Conservation (phyloP, 805 yeast genomes). For the Ogataea trehalophila region DNA sequence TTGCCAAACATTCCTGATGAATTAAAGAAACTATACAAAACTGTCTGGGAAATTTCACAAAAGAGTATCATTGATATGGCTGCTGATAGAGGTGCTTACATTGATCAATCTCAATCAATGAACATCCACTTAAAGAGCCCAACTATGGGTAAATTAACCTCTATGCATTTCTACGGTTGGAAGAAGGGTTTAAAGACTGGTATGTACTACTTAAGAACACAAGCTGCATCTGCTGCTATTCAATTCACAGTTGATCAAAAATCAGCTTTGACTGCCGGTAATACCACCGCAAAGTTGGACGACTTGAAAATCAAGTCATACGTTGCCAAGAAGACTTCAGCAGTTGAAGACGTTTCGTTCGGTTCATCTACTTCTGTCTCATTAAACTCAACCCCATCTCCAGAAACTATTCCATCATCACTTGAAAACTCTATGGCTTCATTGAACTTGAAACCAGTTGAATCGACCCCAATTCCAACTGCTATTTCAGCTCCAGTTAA, state of each 20-base stretch:
- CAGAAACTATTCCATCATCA: constrained; percentile 34
- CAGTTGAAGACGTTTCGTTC: constrained; percentile 27
- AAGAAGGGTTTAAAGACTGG: constrained; percentile 98
- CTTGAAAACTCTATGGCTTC: constrained; percentile 45
- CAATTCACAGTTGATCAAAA: constrained; percentile 78
- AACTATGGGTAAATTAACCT: constrained; percentile 95
- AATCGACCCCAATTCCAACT: constrained; percentile 1
- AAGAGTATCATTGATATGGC: constrained; percentile 58
- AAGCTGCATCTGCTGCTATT: constrained; percentile 97
- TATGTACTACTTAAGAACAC: constrained; percentile 97
- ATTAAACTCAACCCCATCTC: constrained; percentile 42
- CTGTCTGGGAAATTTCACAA: constrained; percentile 61
- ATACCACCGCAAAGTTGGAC: constrained; percentile 24
- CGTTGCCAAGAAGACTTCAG: constrained; percentile 26
- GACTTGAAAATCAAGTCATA: constrained; percentile 32
- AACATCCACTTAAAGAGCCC: constrained; percentile 90
- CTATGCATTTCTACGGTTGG: constrained; percentile 99
- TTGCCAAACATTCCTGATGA: constrained; percentile 51
- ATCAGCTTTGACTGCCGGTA: constrained; percentile 28
- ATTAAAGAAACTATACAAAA: constrained; percentile 50
- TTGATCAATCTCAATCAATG: constrained; percentile 91
- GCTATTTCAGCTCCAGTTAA: constrained; percentile 10
- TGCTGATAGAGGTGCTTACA: constrained; percentile 73
- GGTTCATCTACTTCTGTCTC: constrained; percentile 31
- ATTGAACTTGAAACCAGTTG: constrained; percentile 31